Conservation (phyloP, 164 flowering plant species). For the Aristolochia californica region DNA sequence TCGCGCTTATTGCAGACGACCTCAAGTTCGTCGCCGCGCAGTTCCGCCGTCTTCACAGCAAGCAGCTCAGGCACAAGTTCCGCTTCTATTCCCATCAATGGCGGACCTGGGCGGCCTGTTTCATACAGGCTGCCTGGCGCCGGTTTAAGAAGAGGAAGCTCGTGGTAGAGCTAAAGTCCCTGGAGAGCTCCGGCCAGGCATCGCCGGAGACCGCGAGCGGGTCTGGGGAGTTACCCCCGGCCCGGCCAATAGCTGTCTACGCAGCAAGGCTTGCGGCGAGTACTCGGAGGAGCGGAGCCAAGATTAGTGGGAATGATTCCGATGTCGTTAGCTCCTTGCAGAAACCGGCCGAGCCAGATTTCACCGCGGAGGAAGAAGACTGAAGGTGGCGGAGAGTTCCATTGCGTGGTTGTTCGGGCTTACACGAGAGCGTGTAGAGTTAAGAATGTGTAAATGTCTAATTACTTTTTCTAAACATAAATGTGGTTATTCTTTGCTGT, state of each 20-base stretch:
- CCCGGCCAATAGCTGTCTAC: slow-evolving; percentile 22
- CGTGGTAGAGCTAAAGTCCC: slow-evolving; percentile 29
- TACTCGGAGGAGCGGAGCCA: slow-evolving; percentile 22
- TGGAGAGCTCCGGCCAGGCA: slow-evolving; percentile 20
- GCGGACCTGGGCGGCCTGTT: slow-evolving; percentile 92
- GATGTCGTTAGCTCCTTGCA: slow-evolving; percentile 29
- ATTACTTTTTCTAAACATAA: too few relatives aligned
- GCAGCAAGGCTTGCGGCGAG: slow-evolving; percentile 35
- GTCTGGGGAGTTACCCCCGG: not conserved
- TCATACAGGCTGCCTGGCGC: slow-evolving; percentile 83
- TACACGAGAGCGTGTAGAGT: too few relatives aligned
- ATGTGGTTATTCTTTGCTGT: too few relatives aligned
- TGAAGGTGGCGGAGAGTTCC: too few relatives aligned
- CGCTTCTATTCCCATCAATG: slow-evolving; percentile 88
- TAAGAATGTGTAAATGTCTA: not conserved
- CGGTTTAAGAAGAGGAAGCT: slow-evolving; percentile 41
- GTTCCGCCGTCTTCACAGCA: slow-evolving; percentile 73
- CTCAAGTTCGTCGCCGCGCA: slow-evolving; percentile 79
- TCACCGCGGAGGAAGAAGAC: slow-evolving; percentile 42
- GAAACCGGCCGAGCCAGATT: slow-evolving; percentile 75
- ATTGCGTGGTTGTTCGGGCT: too few relatives aligned
- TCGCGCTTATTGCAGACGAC: slow-evolving; percentile 76
- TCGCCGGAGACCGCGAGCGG: not conserved
- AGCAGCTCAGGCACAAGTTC: slow-evolving; percentile 71
- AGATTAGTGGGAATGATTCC: slow-evolving; percentile 23